Evolutionary conservation across 352 stramenopile species (phyloP).

Genomic region (Lagenidium giganteum): DNA sequence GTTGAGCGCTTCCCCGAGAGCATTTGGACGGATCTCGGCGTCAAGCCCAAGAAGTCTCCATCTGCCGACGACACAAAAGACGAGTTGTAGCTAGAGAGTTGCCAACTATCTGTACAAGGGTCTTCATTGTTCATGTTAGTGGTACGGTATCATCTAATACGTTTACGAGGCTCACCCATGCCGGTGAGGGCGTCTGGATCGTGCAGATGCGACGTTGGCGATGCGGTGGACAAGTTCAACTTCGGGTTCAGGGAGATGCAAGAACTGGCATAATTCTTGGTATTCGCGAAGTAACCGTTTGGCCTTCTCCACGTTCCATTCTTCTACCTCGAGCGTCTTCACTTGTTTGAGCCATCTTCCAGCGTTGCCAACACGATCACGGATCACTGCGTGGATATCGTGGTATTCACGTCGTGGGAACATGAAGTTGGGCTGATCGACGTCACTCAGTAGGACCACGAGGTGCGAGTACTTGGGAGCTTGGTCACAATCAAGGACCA

Average conservation of each 20-base stretch:
- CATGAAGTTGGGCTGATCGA: conserved; percentile 32
- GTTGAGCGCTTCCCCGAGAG: conserved; percentile 50
- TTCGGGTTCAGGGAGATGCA: conserved; percentile 59
- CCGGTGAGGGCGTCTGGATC: background rate
- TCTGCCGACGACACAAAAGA: background rate
- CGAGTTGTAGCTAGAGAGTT: background rate
- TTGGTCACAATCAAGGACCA: conserved; percentile 42
- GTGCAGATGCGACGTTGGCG: conserved; percentile 13
- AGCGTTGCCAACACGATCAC: conserved; percentile 59
- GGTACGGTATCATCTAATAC: too few relatives aligned
- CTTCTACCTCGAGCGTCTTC: conserved; percentile 59
- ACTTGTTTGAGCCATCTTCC: conserved; percentile 53
- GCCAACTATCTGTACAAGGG: too few relatives aligned
- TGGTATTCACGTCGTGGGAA: conserved; percentile 66
- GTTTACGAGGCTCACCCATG: conserved; percentile 5
- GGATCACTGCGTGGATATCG: conserved; percentile 68
- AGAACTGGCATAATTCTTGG: conserved; percentile 51
- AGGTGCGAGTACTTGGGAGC: conserved; percentile 67
- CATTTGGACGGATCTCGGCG: conserved; percentile 55
- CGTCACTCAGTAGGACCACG: conserved; percentile 57
- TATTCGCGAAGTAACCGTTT: conserved; percentile 34
- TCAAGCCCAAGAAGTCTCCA: conserved; percentile 6
- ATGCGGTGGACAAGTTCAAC: conserved; percentile 54
- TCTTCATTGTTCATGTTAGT: too few relatives aligned
- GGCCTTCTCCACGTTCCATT: conserved; percentile 60